phyloP scores from a whole-genome alignment of 257 asterid genomes.

The Echites panduratus region DNA sequence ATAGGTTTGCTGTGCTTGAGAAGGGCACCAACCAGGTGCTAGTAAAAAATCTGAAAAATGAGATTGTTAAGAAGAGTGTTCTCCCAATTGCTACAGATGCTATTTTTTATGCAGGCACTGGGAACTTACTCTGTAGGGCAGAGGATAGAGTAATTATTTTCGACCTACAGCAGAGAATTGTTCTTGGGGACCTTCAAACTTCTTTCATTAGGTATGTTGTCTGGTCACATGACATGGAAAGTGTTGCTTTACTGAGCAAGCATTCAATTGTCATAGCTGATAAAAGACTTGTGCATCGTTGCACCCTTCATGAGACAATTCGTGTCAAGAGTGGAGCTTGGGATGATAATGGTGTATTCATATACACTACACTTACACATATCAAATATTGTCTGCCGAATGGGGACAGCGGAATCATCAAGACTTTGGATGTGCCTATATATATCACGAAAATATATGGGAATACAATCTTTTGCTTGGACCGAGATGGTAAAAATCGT shows the following conservation, averaged over 20 bases:
- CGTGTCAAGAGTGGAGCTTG: slow-evolving; percentile 99
- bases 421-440: slow-evolving; percentile 86
- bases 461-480: slow-evolving; percentile 90
- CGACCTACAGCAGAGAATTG: slow-evolving; percentile 83
- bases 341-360: slow-evolving; percentile 96
- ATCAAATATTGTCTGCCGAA: slow-evolving; percentile 97
- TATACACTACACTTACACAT: slow-evolving; percentile 87
- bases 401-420: slow-evolving; percentile 95
- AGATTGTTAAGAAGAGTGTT: slow-evolving; percentile 57
- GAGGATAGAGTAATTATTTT: slow-evolving; percentile 91
- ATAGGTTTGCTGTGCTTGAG: slow-evolving; percentile 93
- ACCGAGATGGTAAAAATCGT: slow-evolving; percentile 90
- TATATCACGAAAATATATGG: slow-evolving; percentile 82
- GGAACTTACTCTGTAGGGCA: slow-evolving; percentile 87
- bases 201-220: slow-evolving; percentile 82
- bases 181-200: slow-evolving; percentile 82
- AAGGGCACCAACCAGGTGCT: slow-evolving; percentile 73
- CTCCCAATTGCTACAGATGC: slow-evolving; percentile 86
- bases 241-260: slow-evolving; percentile 89
- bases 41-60: slow-evolving; percentile 79
- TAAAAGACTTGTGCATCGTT: slow-evolving; percentile 83
- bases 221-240: slow-evolving; percentile 96
- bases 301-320: slow-evolving; percentile 97
- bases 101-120: slow-evolving; percentile 94
- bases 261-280: slow-evolving; percentile 95